Evolutionary conservation across 331 rosid genomes (phyloP), one percentile per base, ranked within the genome.

Genomic region (Pyracantha coccinea): DNA sequence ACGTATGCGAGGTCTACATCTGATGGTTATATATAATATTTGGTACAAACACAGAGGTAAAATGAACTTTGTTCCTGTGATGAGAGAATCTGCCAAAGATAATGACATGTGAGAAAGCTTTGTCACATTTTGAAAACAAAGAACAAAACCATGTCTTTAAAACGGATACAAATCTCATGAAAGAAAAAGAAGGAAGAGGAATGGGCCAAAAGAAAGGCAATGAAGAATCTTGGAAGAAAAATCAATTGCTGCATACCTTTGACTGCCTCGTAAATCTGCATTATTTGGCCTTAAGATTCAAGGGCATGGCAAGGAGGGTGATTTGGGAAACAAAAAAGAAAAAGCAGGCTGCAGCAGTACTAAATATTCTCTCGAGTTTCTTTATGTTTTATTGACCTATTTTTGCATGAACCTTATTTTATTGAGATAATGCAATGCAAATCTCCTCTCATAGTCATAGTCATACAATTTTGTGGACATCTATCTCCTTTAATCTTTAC

Each of bases 191-290:
- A 13, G 50, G 70, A 68, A 52, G 58, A 59, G 78, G 75, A 21
- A 23, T 11, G 47, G 47, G 47, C 25, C 62, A 57, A 57, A 23
- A 58, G 77, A 88, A 85, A 82, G 76, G 75, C 73, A 59, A 81
- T 19, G 81, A 77, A 79, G 89, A 84, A 85, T 76, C 84, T 55
- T 41, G 45, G 14, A n/a, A 27, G 60, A 78, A 72, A 76, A 81
- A 41, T 68, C 23, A 29, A 23, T n/a, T 72, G 70, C 57, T 69
- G 74, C 59, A 64, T 35, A 31, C 65, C 91, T 88, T 90, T 90
- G 96, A 90, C 91, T 84, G 92, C 96, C 96, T 88, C 92, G 91
- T 90, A 88, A 88, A 90, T 86, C 87, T 76, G 75, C 29, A 67
- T 73, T 35, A 3, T 57, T 24, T 24, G 4, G 38, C 47, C 67